phyloP scores from a whole-genome alignment of 2,329 filamentous ascomycete species.

The Stagonosporopsis cucurbitacearum region DNA sequence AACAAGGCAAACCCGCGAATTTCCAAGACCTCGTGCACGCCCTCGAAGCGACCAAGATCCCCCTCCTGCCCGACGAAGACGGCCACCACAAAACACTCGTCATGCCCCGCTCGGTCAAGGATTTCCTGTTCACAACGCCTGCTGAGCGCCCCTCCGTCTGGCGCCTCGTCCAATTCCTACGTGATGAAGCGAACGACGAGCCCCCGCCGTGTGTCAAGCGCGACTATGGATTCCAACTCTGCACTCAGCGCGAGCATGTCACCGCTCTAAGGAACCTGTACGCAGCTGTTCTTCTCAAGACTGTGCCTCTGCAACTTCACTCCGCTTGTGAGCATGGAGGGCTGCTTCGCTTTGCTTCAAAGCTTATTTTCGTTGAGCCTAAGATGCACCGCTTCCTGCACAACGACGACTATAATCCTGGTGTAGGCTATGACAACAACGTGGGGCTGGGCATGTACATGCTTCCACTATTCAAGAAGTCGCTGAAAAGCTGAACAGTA shows the following conservation, averaged over 20 bases:
- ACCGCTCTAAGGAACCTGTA: conserved; percentile 25
- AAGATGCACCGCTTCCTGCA: conserved; percentile 5
- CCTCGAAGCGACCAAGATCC: conserved; percentile 5
- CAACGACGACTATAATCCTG: conserved; percentile 14
- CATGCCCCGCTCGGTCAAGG: neutral
- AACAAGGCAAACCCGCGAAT: neutral
- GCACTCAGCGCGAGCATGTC: conserved; percentile 25
- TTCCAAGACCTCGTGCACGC: conserved; percentile 23
- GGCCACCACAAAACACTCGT: conserved; percentile 4
- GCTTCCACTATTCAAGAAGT: conserved; percentile 1
- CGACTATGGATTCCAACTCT: conserved; percentile 31
- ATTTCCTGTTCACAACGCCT: conserved; percentile 17
- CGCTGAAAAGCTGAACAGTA: neutral
- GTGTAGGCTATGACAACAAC: conserved; percentile 15
- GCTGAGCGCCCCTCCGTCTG: conserved; percentile 19
- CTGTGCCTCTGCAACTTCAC: conserved; percentile 17
- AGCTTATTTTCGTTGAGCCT: neutral
- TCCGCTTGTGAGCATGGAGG: conserved; percentile 11
- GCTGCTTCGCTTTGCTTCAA: conserved; percentile 13
- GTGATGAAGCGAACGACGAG: neutral
- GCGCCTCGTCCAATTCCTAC: conserved; percentile 28
- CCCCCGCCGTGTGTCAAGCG: conserved; percentile 16
- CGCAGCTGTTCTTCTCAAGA: conserved; percentile 4
- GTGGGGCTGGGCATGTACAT: neutral
- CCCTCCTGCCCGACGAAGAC: conserved; percentile 15